Percentiles rank a stretch among this genome's conserved stretches.
These are phyloP conservation scores for Pythium plurisporium DNA, from an alignment of 352 stramenopile genomes.

Conservation along the genomic window DNA sequence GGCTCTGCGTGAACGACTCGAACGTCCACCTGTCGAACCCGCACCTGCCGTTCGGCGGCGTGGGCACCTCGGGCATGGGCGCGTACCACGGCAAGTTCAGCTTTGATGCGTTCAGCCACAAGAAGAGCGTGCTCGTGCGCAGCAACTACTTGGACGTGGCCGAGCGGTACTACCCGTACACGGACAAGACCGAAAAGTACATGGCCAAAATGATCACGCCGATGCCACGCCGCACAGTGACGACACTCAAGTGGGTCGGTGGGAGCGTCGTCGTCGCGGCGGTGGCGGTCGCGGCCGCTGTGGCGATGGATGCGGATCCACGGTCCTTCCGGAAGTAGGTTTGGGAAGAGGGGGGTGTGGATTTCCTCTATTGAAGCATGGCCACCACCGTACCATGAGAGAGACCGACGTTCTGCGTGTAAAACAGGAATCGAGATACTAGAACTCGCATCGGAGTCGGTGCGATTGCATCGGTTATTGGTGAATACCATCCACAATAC, in stretches of 20 bases:
- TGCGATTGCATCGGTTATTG: no score
- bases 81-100: conserved; percentile 76
- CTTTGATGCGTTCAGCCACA: conserved; percentile 52
- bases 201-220: conserved; percentile 29
- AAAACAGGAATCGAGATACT: no score
- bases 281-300: conserved; percentile 8
- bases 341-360: no score
- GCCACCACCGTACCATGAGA: no score
- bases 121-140: conserved; percentile 55
- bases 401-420: no score
- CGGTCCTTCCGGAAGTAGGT: no score
- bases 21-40: conserved; percentile 29
- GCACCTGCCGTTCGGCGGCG: conserved; percentile 30
- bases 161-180: conserved; percentile 68
- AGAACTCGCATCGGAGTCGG: no score
- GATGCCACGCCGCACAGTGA: conserved; percentile 30
- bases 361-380: no score
- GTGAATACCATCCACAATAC: no score
- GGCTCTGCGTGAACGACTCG: conserved; percentile 28
- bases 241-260: conserved; percentile 26
- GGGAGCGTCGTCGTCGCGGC: conserved; percentile 26
- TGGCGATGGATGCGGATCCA: no score
- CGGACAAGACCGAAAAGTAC: neutral
- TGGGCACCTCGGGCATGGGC: conserved; percentile 64
- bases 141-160: conserved; percentile 47